A percentile compares a stretch with the other conserved stretches of the same genome.
Evolutionary conservation across 2,329 filamentous ascomycete genomes (phyloP).

Genomic region (Lasiodiplodia citricola): DNA sequence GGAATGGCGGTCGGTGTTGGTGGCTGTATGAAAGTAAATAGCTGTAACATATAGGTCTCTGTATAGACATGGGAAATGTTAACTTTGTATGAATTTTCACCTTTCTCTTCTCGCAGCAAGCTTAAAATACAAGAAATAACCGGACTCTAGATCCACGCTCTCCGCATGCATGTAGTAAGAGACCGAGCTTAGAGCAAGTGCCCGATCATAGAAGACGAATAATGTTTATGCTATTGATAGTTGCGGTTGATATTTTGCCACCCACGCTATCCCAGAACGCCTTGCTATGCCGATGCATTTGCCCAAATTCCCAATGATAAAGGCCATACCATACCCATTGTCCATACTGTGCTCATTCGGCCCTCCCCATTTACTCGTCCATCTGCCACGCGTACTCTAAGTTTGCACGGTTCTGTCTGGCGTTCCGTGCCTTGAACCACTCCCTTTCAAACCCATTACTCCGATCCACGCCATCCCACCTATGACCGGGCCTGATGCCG

Average conservation of each 20-base stretch:
- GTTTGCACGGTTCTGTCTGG: constrained; percentile 74
- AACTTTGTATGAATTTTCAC: background rate
- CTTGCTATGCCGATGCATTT: constrained; percentile 8
- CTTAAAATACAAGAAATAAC: too few species aligned
- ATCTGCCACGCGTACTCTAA: constrained; percentile 95
- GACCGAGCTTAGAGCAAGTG: background rate
- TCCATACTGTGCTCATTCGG: background rate
- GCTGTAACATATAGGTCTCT: background rate
- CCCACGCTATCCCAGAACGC: background rate
- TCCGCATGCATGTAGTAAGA: background rate
- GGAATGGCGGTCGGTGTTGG: background rate
- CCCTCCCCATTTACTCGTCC: constrained; percentile 67
- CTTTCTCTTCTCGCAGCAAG: too few species aligned
- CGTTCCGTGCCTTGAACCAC: constrained; percentile 87
- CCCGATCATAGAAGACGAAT: background rate
- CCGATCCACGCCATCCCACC: constrained; percentile 97
- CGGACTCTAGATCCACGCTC: background rate
- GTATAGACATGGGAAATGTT: background rate
- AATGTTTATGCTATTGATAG: background rate
- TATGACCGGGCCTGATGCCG: constrained; percentile 86
- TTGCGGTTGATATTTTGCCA: background rate
- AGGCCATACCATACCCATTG: background rate
- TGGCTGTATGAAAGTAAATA: background rate
- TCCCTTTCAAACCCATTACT: constrained; percentile 92
- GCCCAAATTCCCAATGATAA: background rate